Percentiles rank a stretch among this genome's conserved stretches.
Evolutionary conservation across 1,139 yeast species (phyloP).

Genomic region (Meyerozyma carpophila): DNA sequence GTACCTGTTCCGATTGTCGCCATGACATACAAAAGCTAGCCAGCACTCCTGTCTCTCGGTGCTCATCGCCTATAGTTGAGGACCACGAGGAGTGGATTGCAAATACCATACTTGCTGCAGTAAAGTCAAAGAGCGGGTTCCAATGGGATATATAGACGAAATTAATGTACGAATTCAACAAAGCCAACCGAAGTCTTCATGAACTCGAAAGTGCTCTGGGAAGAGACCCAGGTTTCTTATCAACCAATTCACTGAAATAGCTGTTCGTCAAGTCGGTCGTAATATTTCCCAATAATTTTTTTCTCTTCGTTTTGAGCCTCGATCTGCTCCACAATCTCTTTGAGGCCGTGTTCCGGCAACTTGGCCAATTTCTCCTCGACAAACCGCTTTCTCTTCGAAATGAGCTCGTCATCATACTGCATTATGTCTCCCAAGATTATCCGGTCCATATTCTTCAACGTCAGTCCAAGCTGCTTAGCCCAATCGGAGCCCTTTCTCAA

Average conservation of each 20-base stretch:
- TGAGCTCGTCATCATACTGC: conserved; percentile 27
- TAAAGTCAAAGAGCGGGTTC: conserved; percentile 10
- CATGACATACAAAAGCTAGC: background rate
- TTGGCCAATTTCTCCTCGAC: conserved; percentile 22
- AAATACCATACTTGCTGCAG: conserved; percentile 14
- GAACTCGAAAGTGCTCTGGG: background rate
- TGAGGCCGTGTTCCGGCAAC: conserved; percentile 33
- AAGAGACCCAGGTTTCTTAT: too few species aligned
- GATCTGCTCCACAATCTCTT: conserved; percentile 15
- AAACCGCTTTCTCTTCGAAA: conserved; percentile 18
- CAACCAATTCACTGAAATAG: too few species aligned
- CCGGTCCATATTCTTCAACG: conserved; percentile 35
- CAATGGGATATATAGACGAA: conserved; percentile 15
- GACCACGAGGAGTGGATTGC: conserved; percentile 16
- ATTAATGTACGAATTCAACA: too few species aligned
- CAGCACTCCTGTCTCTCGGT: background rate
- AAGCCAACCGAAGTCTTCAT: background rate
- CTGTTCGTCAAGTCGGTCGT: background rate
- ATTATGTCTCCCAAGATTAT: conserved; percentile 39
- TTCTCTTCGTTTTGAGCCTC: conserved; percentile 18
- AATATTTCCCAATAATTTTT: conserved; percentile 5
- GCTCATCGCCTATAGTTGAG: conserved; percentile 2
- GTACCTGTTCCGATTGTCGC: background rate
- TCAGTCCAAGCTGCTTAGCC: conserved; percentile 32
- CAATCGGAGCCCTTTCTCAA: conserved; percentile 40